Base-by-base conservation (phyloP, 1,284 basidiomycete species). In the Pseudozyma tsukubaensis region DNA sequence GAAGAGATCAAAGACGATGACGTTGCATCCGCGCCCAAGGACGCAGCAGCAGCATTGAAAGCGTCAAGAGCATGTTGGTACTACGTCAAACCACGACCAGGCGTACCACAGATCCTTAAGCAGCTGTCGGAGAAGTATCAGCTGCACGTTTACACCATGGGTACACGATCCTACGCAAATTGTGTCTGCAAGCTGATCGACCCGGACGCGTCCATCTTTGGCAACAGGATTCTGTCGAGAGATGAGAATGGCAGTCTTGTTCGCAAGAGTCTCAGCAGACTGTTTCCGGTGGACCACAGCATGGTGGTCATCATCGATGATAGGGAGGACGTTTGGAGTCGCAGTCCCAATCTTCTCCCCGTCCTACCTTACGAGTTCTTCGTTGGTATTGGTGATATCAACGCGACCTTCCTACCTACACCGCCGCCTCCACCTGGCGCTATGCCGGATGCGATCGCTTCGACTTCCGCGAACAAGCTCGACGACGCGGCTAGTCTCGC, bases 301-400 rank as follows among this genome's bases (percentile, higher is more conserved):
- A 99, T 98, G 96, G 96, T 98, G 1, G 96, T 98, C 70, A 93
- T 99, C 80, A 99, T 99, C 71, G 96, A 99, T 85, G 96, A 99
- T 86, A 90, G 96, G 35, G 92, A 94, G 1, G 96, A 99, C 82
- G 96, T 99, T 19, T 99, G 96, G 96, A 92, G 93, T 77, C 93
- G 92, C 89, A 86, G 87, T 66, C 94, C 95, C 0, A 98, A 99
- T 84, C 88, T 99, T 36, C 89, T 99, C 83, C 97, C 97, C 86
- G 96, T 98, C 61, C 89, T 96, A 34, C 96, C 96, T 51, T 99
- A 94, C 82, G 94, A 98, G 81, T 99, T 99, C 86, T 99, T 97
- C 82, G 89, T 97, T 63, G 95, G 96, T n/a, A 97, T 97, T 74
- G 96, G 96, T 51, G 96, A 99, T 85, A 98, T 99, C 85, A 99